Percentiles rank a stretch among this genome's conserved stretches.
phyloP scores from a whole-genome alignment of 345 rosid species.

The Angophora floribunda region DNA sequence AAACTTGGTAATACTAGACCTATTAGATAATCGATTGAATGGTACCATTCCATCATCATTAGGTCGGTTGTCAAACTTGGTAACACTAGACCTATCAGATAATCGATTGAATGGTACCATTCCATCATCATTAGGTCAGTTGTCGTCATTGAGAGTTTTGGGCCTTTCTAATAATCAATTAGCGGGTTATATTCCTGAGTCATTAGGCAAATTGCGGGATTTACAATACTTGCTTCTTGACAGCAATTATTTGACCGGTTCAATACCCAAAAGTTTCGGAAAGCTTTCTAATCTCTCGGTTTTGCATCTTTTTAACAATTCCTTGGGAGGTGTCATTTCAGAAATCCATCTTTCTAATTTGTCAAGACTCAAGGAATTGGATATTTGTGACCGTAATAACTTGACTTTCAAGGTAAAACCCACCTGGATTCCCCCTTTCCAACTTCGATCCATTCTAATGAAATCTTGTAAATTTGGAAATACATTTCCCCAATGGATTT shows the following conservation, averaged over 20 bases:
- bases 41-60: neutral
- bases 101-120: neutral
- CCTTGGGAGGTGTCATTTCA: neutral
- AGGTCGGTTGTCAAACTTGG: neutral
- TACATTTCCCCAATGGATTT: neutral
- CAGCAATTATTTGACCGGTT: neutral
- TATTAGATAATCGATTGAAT: neutral
- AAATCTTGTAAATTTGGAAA: neutral
- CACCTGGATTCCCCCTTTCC: neutral
- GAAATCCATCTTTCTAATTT: neutral
- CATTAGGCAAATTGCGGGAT: neutral
- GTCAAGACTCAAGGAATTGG: neutral
- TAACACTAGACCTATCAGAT: neutral
- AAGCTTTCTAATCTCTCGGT: neutral
- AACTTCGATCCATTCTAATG: neutral
- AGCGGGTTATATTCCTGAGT: fast-evolving
- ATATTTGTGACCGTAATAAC: neutral
- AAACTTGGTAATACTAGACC: neutral
- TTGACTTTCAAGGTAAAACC: neutral
- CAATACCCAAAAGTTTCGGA: neutral
- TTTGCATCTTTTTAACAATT: neutral
- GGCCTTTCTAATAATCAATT: neutral
- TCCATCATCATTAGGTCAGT: neutral
- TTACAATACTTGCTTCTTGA: neutral
- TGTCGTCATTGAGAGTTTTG: neutral